Conservation (phyloP, 768 basidiomycete species). For the Hygrocybe punicea region DNA sequence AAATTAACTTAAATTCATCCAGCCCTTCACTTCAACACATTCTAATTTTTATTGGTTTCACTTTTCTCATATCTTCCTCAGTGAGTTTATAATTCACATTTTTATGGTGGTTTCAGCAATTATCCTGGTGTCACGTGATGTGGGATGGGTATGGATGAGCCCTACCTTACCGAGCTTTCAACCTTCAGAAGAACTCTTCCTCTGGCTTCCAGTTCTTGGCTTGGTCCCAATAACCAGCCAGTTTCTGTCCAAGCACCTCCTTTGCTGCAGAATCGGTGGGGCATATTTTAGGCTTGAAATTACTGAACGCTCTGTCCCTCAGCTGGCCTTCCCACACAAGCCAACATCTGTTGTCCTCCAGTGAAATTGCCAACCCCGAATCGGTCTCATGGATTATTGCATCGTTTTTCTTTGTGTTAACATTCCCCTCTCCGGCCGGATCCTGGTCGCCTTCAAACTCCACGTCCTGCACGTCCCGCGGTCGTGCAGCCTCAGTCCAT, state of each 20-base stretch:
- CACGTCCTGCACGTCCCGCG: slow-evolving; percentile 68
- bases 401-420: slow-evolving; percentile 27
- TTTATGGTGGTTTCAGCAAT: too few species aligned
- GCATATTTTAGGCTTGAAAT: slow-evolving; percentile 77
- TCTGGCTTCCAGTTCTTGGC: slow-evolving; percentile 87
- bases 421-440: slow-evolving; percentile 28
- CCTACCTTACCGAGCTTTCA: not conserved
- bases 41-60: too few species aligned
- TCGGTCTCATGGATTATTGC: slow-evolving; percentile 20
- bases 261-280: slow-evolving; percentile 83
- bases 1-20: too few species aligned
- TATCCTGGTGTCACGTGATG: too few species aligned
- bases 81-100: too few species aligned
- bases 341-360: slow-evolving; percentile 86
- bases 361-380: slow-evolving; percentile 40
- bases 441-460: slow-evolving; percentile 56
- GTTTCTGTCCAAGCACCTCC: slow-evolving; percentile 78
- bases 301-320: slow-evolving; percentile 74
- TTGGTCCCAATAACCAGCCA: slow-evolving; percentile 92
- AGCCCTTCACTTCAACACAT: too few species aligned
- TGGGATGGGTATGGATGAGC: too few species aligned
- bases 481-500: slow-evolving; percentile 90
- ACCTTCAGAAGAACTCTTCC: slow-evolving; percentile 46
- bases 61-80: too few species aligned
- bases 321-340: slow-evolving; percentile 92